Evolutionary conservation across 2,329 filamentous ascomycete species (phyloP).

Genomic region (Chrysoporthe deuterocubensis): DNA sequence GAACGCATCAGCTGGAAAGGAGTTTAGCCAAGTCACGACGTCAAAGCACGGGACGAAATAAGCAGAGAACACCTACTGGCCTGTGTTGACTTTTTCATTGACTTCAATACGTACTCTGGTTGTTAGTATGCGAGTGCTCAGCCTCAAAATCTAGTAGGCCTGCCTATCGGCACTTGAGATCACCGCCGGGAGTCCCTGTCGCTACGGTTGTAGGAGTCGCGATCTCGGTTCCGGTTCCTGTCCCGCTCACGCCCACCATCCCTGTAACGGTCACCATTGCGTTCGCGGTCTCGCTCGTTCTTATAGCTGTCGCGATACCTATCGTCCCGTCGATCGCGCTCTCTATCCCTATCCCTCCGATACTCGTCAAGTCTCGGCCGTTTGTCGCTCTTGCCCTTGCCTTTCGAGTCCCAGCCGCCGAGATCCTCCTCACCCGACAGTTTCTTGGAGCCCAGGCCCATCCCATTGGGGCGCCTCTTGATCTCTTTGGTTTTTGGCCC

Average conservation of each 20-base stretch:
- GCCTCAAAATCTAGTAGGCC: background rate
- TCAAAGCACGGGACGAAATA: background rate
- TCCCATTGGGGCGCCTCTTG: constrained; percentile 74
- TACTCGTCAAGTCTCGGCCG: constrained; percentile 56
- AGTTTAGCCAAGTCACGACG: constrained; percentile 1
- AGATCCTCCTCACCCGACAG: constrained; percentile 73
- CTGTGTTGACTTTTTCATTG: background rate
- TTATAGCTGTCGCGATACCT: constrained; percentile 50
- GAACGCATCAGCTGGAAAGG: constrained; percentile 1
- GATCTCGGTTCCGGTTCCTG: constrained; percentile 19
- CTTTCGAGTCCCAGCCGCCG: constrained; percentile 77
- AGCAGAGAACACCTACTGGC: background rate
- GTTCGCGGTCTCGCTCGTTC: constrained; percentile 49
- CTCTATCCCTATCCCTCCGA: constrained; percentile 49
- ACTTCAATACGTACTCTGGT: background rate
- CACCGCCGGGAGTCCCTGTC: constrained; percentile 26
- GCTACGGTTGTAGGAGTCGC: constrained; percentile 17
- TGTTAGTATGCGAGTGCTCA: background rate
- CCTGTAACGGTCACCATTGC: constrained; percentile 41
- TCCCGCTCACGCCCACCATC: constrained; percentile 28
- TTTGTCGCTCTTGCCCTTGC: constrained; percentile 45
- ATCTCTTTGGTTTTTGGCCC: constrained; percentile 65
- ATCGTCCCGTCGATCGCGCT: constrained; percentile 46
- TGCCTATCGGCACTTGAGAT: background rate
- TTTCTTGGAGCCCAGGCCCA: constrained; percentile 89